These are phyloP conservation scores for Exophiala spinifera DNA, from an alignment of 2,329 filamentous ascomycete genomes.

Conservation along the genomic window DNA sequence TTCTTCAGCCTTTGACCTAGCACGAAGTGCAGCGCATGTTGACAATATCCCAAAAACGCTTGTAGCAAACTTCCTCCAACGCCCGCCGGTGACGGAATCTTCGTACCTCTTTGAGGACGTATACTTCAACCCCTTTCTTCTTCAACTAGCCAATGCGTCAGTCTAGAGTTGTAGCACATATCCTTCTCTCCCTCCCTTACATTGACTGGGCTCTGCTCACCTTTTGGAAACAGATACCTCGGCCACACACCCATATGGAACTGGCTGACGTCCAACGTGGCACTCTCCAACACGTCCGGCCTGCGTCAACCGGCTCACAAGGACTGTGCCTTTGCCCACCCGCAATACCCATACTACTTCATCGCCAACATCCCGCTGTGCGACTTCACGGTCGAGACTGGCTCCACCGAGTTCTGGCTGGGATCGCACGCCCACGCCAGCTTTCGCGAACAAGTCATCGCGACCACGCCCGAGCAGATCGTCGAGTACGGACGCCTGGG, in stretches of 20 bases:
- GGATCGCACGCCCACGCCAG: slow-evolving; percentile 38
- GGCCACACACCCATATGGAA: slow-evolving; percentile 41
- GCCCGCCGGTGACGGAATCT: slow-evolving; percentile 35
- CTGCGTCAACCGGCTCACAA: slow-evolving; percentile 41
- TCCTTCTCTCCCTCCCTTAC: too few species aligned
- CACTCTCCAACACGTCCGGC: slow-evolving; percentile 36
- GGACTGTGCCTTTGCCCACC: slow-evolving; percentile 39
- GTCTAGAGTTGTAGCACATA: slow-evolving; percentile 19
- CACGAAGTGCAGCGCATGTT: too few species aligned
- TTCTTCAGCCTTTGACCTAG: too few species aligned
- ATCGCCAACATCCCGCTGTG: slow-evolving; percentile 42
- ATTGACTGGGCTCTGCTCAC: not conserved
- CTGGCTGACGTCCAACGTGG: slow-evolving; percentile 43
- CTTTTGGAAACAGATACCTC: slow-evolving; percentile 36
- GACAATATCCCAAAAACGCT: too few species aligned
- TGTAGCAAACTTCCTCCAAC: slow-evolving; percentile 41
- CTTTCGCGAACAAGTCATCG: slow-evolving; percentile 33
- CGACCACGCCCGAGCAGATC: slow-evolving; percentile 18
- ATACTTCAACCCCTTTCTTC: slow-evolving; percentile 43
- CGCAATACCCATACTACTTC: slow-evolving; percentile 38
- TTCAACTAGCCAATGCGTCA: slow-evolving; percentile 41
- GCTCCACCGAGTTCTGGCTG: slow-evolving; percentile 43
- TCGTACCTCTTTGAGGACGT: slow-evolving; percentile 38
- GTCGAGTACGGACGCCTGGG: slow-evolving; percentile 13
- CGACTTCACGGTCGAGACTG: slow-evolving; percentile 36